Evolutionary conservation across 2,329 filamentous ascomycete genomes (phyloP).

Genomic region (Aspergillus sp.): DNA sequence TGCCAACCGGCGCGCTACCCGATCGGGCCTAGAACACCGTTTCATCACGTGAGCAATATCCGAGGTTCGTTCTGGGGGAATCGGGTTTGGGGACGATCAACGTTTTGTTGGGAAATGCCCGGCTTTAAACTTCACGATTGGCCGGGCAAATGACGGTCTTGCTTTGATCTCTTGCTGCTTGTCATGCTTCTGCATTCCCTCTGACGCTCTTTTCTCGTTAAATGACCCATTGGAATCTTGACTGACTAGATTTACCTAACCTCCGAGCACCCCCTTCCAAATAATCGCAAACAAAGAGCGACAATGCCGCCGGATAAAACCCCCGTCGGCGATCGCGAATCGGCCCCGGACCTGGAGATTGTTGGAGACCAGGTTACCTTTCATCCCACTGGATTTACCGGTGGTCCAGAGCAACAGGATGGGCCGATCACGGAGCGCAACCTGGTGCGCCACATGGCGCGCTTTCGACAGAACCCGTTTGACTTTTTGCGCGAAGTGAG

Average conservation of each 20-base stretch:
- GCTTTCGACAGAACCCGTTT: constrained; percentile 67
- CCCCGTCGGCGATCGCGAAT: constrained; percentile 28
- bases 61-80: constrained; percentile 21
- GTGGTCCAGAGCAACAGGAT: constrained; percentile 29
- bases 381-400: constrained; percentile 60
- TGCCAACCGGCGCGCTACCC: neutral
- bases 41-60: constrained; percentile 16
- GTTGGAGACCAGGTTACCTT: constrained; percentile 67
- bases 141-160: neutral
- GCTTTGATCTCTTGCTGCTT: neutral
- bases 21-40: neutral
- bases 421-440: constrained; percentile 45
- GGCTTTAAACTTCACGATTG: constrained; percentile 1
- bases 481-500: constrained; percentile 90
- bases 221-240: constrained; percentile 3
- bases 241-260: neutral
- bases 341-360: constrained; percentile 71
- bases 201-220: neutral
- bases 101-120: constrained; percentile 17
- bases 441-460: constrained; percentile 66
- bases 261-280: neutral
- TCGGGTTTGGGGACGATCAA: constrained; percentile 13
- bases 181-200: neutral
- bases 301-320: constrained; percentile 28
- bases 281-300: neutral